phyloP scores from a whole-genome alignment of 192 early-diverging fungal species.

The Backusella tarrabulga region DNA sequence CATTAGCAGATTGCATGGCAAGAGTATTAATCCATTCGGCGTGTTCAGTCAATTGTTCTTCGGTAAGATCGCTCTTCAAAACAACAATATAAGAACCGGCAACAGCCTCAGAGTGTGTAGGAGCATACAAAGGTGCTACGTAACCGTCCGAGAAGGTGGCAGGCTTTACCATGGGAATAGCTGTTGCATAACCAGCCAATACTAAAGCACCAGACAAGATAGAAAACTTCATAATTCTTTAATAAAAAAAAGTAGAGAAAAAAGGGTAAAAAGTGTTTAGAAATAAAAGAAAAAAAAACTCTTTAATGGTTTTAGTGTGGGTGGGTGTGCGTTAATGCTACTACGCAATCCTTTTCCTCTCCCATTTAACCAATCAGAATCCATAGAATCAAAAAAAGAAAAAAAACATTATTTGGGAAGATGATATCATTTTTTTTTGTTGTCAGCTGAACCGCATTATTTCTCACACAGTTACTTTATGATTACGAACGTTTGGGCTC shows the following conservation, averaged over 20 bases:
- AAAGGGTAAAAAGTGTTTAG: not conserved
- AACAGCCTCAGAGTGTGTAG: constrained; percentile 61
- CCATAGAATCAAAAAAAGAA: not conserved
- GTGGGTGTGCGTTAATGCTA: not conserved
- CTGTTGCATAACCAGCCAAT: constrained; percentile 30
- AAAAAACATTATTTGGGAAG: constrained; percentile 8
- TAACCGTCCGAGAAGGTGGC: constrained; percentile 24
- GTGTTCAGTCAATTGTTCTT: constrained; percentile 27
- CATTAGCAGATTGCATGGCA: constrained; percentile 12
- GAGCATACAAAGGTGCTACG: constrained; percentile 63
- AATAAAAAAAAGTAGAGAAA: constrained; percentile 1
- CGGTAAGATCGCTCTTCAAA: constrained; percentile 52
- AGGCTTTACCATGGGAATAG: constrained; percentile 30
- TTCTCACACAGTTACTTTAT: not conserved
- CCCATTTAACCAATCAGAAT: not conserved
- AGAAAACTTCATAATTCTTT: constrained; percentile 38
- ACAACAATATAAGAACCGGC: constrained; percentile 79
- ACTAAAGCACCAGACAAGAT: constrained; percentile 42
- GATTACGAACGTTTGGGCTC: not conserved
- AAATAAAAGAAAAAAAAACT: constrained; percentile 1
- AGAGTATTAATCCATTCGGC: constrained; percentile 29
- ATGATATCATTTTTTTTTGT: constrained; percentile 3
- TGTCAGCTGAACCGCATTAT: not conserved
- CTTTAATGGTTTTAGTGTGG: not conserved
- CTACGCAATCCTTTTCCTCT: not conserved